These are phyloP conservation scores for Bryum argenteum DNA, from an alignment of 225 moss, liverwort and hornwort genomes.

Conservation along the genomic window DNA sequence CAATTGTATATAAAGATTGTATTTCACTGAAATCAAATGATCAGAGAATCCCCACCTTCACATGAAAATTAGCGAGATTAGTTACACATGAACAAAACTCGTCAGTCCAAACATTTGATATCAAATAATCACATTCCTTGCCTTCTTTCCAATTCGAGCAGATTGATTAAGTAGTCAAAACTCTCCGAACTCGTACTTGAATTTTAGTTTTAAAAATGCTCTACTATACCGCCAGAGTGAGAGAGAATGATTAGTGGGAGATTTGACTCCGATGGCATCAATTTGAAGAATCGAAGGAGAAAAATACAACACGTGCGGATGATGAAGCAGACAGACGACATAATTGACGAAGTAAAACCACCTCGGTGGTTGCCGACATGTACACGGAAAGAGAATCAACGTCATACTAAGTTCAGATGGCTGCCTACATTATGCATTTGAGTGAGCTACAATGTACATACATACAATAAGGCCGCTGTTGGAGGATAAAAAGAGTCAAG, in stretches of 20 bases:
- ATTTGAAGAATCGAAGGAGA: neutral
- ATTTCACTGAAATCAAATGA: no score
- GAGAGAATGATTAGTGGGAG: neutral
- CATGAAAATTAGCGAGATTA: no score
- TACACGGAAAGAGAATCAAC: neutral
- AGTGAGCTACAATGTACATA: constrained; percentile 18
- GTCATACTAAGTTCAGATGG: constrained; percentile 13
- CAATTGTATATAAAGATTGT: no score
- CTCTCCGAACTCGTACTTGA: neutral
- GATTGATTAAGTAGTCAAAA: no score
- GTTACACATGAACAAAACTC: no score
- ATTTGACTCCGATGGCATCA: neutral
- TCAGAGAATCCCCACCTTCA: no score
- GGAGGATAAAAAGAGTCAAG: neutral
- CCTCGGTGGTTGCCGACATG: neutral
- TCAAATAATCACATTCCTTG: no score
- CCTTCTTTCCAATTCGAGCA: no score
- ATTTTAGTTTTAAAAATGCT: neutral
- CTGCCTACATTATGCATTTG: constrained; percentile 19
- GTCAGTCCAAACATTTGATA: no score
- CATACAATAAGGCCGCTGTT: constrained; percentile 25
- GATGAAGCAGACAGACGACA: constrained; percentile 13
- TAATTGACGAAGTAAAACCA: neutral
- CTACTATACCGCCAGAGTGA: no score
- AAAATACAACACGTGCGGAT: constrained; percentile 3